Percentiles rank a stretch among this genome's conserved stretches.
phyloP scores from a whole-genome alignment of 495 filamentous ascomycete genomes.

The Xylaria palmicola region DNA sequence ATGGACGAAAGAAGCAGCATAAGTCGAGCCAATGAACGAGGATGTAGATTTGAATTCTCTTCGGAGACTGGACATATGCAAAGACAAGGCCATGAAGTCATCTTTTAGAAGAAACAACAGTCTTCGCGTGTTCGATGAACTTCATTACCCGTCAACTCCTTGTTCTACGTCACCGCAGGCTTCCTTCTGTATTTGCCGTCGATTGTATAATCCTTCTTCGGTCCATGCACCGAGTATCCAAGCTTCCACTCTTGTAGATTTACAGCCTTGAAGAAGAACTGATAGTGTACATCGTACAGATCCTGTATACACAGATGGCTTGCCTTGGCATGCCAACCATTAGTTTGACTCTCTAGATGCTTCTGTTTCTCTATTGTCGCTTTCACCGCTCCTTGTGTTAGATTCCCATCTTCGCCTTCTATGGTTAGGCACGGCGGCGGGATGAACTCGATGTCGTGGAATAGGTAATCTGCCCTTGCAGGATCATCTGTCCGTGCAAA shows the following conservation, averaged over 20 bases:
- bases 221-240: slow-evolving; percentile 62
- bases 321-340: slow-evolving; percentile 56
- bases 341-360: slow-evolving; percentile 7
- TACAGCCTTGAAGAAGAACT: slow-evolving; percentile 57
- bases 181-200: slow-evolving; percentile 46
- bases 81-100: background rate
- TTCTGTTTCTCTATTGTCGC: slow-evolving; percentile 20
- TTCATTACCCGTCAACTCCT: too few relatives aligned
- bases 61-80: background rate
- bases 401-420: slow-evolving; percentile 12
- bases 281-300: slow-evolving; percentile 61
- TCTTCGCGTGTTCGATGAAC: background rate
- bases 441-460: slow-evolving; percentile 55
- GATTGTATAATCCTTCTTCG: slow-evolving; percentile 66
- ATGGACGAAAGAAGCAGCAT: background rate
- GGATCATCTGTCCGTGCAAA: slow-evolving; percentile 60
- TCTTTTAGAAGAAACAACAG: background rate
- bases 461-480: slow-evolving; percentile 61
- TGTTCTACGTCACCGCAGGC: background rate
- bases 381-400: background rate
- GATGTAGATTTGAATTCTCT: background rate
- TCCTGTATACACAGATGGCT: slow-evolving; percentile 65
- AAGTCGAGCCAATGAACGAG: background rate
- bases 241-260: slow-evolving; percentile 54
- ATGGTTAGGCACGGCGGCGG: slow-evolving; percentile 11